Evolutionary conservation across 306 rosid genomes (phyloP), one percentile per base, ranked within the genome.

Genomic region (Begonia loranthoides): DNA sequence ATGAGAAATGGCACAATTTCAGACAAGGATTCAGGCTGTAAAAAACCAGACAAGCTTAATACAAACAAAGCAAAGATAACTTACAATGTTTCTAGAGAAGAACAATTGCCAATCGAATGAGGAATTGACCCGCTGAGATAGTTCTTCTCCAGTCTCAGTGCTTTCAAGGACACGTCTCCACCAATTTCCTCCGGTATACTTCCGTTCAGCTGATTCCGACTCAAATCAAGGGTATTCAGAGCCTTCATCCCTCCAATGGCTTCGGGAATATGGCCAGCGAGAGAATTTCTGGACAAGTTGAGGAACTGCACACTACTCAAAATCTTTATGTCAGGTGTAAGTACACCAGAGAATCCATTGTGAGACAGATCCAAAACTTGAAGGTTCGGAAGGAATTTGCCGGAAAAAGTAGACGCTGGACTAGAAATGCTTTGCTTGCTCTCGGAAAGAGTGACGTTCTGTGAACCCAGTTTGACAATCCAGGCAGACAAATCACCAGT

Each of bases 361-460:
- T 65, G 76, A 46, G 99, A 90, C 34, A 90, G 73, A 75, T 90
- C 88, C 76, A 90, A 21, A 17, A 80, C 68, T 66, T 86, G 76
- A 51, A 90, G 81, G 49, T 78, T 77, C 17, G 65, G 83, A 61
- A 78, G 75, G 8, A 63, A 59, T 58, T 59, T 76, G 66, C 64
- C 68, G 45, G 21, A 50, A 46, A 69, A 47, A 17, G 80, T 38
- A 62, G 65, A 19, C 21, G 62, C 47, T 36, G 77, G 57, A 44
- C 51, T 28, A 28, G 36, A 28, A 28, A 28, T 28, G 0, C 8
- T 28, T 28, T 28, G 8, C 36, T 4, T 28, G 36, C 36, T 28
- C 9, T 28, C 36, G 0, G 36, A 28, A 28, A 28, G 0, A 4
- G 36, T 28, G 36, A 5, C 22, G 69, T 70, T 77, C 45, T 73